A percentile compares a stretch with the other conserved stretches of the same genome.
These are phyloP conservation scores for Mortierella sp. DNA, from an alignment of 371 early-diverging fungal species.

Conservation along the genomic window DNA sequence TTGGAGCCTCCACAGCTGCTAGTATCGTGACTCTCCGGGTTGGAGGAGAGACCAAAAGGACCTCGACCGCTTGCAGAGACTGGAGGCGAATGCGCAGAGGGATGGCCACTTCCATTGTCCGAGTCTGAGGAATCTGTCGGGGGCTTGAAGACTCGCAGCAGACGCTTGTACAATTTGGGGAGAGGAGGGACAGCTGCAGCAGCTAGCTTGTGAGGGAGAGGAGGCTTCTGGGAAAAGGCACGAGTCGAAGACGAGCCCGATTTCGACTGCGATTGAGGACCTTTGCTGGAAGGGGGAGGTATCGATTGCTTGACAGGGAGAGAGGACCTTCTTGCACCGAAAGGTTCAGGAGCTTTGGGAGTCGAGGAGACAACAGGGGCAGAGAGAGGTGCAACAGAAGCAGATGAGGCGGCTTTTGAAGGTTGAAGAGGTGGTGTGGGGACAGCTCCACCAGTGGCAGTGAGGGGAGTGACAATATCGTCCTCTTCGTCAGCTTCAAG, in stretches of 20 bases:
- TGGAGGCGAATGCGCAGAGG: neutral
- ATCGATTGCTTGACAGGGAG: neutral
- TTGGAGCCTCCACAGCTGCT: neutral
- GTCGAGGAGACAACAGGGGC: neutral
- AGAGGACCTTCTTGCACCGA: neutral
- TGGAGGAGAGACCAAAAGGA: conserved; percentile 24
- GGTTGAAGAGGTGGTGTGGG: neutral
- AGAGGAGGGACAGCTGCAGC: conserved; percentile 4
- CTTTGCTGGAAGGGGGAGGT: neutral
- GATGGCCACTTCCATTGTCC: conserved; percentile 11
- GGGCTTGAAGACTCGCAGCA: conserved; percentile 40
- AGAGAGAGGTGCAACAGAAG: neutral
- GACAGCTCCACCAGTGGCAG: neutral
- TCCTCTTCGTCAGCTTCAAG: conserved; percentile 25
- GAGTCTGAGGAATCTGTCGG: conserved; percentile 43
- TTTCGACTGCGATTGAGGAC: neutral
- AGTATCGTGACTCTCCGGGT: neutral
- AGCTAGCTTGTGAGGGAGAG: neutral
- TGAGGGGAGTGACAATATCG: neutral
- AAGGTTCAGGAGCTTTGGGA: neutral
- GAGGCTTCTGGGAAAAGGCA: neutral
- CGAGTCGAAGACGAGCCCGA: neutral
- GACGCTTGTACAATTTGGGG: conserved; percentile 38
- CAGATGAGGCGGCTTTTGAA: neutral
- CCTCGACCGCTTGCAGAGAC: neutral